Evolutionary conservation across 257 asterid species (phyloP).

Genomic region (Mitragyna speciosa): DNA sequence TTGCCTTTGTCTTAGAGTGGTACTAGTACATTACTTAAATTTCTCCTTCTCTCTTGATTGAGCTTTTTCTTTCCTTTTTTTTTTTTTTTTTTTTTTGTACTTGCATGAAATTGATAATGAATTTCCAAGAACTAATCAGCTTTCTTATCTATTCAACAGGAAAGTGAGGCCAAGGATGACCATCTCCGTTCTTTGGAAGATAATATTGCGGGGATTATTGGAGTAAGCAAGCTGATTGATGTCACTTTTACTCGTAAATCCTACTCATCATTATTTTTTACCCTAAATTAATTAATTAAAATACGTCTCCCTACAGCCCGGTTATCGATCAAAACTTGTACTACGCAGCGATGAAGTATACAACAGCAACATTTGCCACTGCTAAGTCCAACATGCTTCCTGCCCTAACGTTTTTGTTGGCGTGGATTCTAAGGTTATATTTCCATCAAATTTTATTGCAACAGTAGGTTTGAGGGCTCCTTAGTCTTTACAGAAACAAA

Average conservation of each 20-base stretch:
- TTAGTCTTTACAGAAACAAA: not conserved
- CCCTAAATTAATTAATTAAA: not conserved
- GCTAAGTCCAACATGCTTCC: conserved; percentile 72
- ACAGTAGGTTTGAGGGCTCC: not conserved
- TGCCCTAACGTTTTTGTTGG: conserved; percentile 65
- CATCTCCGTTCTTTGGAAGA: conserved; percentile 48
- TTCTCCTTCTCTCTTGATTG: not conserved
- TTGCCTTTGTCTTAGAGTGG: conserved; percentile 63
- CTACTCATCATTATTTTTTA: not conserved
- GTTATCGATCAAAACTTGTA: conserved; percentile 67
- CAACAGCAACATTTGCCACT: conserved; percentile 62
- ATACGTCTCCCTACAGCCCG: conserved; percentile 40
- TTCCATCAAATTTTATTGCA: not conserved
- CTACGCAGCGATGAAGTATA: conserved; percentile 59
- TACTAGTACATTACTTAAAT: not conserved
- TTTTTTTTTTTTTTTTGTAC: too few species aligned
- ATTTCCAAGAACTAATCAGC: not conserved
- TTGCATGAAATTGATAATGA: not conserved
- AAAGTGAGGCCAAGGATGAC: conserved; percentile 81
- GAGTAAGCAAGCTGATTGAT: conserved; percentile 43
- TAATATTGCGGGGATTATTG: conserved; percentile 50
- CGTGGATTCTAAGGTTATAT: conserved; percentile 63
- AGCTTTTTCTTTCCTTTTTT: too few species aligned
- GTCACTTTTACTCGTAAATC: not conserved
- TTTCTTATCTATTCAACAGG: conserved; percentile 36